Evolutionary conservation across 441 rosid genomes (phyloP).

Genomic region (Croton laevigatus): DNA sequence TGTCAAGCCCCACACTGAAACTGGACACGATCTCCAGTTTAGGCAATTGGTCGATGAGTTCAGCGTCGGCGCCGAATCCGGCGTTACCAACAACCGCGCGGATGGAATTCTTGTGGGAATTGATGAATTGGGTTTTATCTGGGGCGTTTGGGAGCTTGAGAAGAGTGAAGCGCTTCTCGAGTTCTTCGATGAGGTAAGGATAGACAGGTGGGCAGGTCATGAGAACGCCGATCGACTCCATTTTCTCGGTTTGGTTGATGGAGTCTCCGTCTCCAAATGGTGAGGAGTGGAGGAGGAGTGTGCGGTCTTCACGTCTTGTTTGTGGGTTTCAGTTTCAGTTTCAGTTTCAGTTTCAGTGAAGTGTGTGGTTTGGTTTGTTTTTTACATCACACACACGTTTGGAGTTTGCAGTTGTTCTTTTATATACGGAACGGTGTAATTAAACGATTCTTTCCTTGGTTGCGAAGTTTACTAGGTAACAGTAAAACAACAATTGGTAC

Average conservation of each 20-base stretch:
- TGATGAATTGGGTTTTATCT: conserved; percentile 52
- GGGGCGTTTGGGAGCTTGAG: conserved; percentile 48
- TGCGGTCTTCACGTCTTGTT: too few relatives aligned
- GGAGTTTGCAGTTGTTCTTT: neutral
- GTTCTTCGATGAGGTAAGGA: conserved; percentile 64
- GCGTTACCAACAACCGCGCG: conserved; percentile 74
- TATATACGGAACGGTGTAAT: too few relatives aligned
- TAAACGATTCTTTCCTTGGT: too few relatives aligned
- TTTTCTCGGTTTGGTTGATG: conserved; percentile 13
- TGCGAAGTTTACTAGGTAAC: too few relatives aligned
- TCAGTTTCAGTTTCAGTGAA: too few relatives aligned
- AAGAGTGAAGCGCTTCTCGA: conserved; percentile 70
- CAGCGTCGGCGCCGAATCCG: conserved; percentile 62
- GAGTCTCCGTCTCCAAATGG: neutral
- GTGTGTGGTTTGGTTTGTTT: neutral
- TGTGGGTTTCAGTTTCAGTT: too few relatives aligned
- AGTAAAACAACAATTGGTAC: too few relatives aligned
- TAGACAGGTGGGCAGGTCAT: conserved; percentile 57
- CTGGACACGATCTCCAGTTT: conserved; percentile 73
- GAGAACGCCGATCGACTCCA: conserved; percentile 71
- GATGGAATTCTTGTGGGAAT: conserved; percentile 50
- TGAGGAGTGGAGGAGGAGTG: neutral
- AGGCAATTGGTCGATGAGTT: conserved; percentile 64
- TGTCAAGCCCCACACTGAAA: conserved; percentile 85
- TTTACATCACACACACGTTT: neutral